Evolutionary conservation across 139 green algal species (phyloP).

Genomic region (Ettlia oleoabundans): DNA sequence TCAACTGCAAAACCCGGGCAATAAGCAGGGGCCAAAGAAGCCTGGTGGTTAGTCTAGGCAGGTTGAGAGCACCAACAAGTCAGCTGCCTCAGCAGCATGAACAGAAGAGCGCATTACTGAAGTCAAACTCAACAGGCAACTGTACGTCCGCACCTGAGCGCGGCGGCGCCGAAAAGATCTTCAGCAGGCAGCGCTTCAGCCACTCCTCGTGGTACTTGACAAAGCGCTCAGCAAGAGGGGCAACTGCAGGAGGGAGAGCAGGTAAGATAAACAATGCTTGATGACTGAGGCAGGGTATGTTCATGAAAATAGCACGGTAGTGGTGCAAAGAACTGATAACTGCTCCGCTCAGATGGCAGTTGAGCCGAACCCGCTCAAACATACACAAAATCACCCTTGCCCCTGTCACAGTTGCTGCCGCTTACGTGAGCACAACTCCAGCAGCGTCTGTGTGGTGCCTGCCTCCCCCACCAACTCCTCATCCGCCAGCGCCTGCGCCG

Average conservation of each 20-base stretch:
- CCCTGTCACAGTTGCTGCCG: background rate
- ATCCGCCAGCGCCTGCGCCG: slow-evolving; percentile 20
- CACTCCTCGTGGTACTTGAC: slow-evolving; percentile 70
- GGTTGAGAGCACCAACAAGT: no score
- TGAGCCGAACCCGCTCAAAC: no score
- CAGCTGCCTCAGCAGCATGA: no score
- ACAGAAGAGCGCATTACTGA: background rate
- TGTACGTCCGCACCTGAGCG: slow-evolving; percentile 7
- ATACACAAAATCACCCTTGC: background rate
- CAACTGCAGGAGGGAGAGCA: slow-evolving; percentile 43
- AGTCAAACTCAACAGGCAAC: background rate
- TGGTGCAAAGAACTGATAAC: no score
- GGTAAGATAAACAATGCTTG: background rate
- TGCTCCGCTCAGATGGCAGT: no score
- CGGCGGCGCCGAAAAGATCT: slow-evolving; percentile 50
- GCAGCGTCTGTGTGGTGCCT: slow-evolving; percentile 13
- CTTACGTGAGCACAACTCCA: slow-evolving; percentile 35
- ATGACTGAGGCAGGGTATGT: background rate
- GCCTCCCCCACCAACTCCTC: background rate
- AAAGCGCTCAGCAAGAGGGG: slow-evolving; percentile 35
- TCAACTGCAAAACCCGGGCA: slow-evolving; percentile 17
- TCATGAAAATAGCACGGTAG: no score
- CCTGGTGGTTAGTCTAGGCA: no score
- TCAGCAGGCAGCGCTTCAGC: slow-evolving; percentile 57
- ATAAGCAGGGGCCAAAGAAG: no score